Evolutionary conservation across 345 rosid genomes (phyloP), one percentile per base, ranked within the genome.

Genomic region (Boechera stricta): DNA sequence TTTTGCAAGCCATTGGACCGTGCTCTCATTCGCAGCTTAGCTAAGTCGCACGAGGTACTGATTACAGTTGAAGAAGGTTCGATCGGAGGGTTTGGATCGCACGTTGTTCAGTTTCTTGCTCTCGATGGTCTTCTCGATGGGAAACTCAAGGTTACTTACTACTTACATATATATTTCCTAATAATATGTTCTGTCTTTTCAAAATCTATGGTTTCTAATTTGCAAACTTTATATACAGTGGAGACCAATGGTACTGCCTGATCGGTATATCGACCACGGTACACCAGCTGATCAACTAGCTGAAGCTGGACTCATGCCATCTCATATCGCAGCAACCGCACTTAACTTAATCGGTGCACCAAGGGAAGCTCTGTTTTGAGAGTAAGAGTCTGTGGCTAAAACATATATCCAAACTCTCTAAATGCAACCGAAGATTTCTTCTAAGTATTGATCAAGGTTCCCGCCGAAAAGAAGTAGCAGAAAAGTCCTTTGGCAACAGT

Each of bases 41-140:
- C 97, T 45, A 95, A 86, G 70, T 85, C 97, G 5, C 98, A 95
- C 2, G 97, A 95, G 68, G 82, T 88, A 0, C 67, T 95, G 63
- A 88, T 95, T 32, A 95, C 99, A 0, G 94, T 95, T 1, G 99
- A 95, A 81, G 98, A 95, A 87, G 99, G 99, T 61, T 94, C 98
- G 1, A 87, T 90, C 11, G 98, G 98, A 26, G 98, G 98, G 39
- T 94, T 94, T 33, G 96, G 98, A 57, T 95, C 98, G 53, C 99
- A 92, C 16, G 98, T 95, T 1, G 98, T 89, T 16, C 99, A 95
- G 78, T 95, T 95, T 82, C 85, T 95, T 21, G 95, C 99, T 16
- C 94, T 92, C 2, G 85, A 91, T 66, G 98, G 97, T 62, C 94
- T 90, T 71, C 97, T 95, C 2, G 98, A 92, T 44, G 98, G 99